phyloP scores from a whole-genome alignment of 176 grass and related monocot species.

The Olyra latifolia region DNA sequence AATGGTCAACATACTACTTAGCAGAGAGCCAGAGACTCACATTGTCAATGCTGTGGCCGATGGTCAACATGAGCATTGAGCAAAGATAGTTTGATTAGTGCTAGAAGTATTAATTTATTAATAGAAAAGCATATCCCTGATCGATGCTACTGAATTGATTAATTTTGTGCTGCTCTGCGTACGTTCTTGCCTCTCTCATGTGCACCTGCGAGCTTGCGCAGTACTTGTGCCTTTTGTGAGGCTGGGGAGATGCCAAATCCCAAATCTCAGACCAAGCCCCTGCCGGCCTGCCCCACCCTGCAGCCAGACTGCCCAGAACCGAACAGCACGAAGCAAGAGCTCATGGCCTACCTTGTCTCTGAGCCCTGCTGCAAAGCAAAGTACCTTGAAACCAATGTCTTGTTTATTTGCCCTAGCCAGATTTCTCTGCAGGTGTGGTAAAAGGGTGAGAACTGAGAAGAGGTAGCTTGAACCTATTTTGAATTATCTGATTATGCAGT shows the following conservation, averaged over 20 bases:
- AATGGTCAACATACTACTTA: background rate
- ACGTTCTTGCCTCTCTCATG: background rate
- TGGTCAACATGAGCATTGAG: background rate
- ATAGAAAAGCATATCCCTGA: background rate
- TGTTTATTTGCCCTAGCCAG: background rate
- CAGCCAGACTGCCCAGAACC: background rate
- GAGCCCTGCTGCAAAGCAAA: background rate
- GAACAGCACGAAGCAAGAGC: background rate
- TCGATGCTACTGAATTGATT: background rate
- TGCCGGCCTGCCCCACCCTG: constrained; percentile 11
- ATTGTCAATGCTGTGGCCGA: background rate
- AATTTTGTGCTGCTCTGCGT: background rate
- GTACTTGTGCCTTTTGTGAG: background rate
- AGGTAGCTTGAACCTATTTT: background rate
- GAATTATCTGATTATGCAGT: too few species aligned
- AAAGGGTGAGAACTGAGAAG: too few species aligned
- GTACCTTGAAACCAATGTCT: background rate
- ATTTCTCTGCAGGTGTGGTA: background rate
- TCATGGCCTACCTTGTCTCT: constrained; percentile 1
- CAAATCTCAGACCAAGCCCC: background rate
- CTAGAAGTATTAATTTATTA: background rate
- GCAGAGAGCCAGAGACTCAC: background rate
- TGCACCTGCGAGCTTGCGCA: background rate
- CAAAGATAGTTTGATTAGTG: background rate
- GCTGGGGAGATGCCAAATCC: constrained; percentile 23